Evolutionary conservation across 2,329 filamentous ascomycete genomes (phyloP).

Genomic region (Colletotrichum sp.): DNA sequence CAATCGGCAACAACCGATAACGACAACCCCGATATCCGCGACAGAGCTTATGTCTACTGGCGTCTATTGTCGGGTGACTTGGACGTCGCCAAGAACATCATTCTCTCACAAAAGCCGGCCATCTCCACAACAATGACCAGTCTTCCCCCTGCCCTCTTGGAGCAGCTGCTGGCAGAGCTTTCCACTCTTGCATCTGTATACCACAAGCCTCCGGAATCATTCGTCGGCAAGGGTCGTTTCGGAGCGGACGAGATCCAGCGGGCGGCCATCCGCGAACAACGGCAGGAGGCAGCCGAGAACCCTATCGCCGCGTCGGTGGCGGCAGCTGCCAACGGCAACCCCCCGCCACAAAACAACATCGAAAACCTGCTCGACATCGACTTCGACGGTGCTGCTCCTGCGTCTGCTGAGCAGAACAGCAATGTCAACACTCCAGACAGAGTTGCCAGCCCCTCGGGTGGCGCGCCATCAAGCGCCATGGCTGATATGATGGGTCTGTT

Average conservation of each 20-base stretch:
- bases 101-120: slow-evolving; percentile 91
- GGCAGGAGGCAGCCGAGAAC: slow-evolving; percentile 90
- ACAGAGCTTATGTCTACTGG: slow-evolving; percentile 98
- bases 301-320: slow-evolving; percentile 87
- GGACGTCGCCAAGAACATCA: slow-evolving; percentile 85
- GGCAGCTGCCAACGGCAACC: slow-evolving; percentile 62
- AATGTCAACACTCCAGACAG: slow-evolving; percentile 70
- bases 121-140: slow-evolving; percentile 95
- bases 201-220: slow-evolving; percentile 98
- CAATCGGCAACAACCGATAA: slow-evolving; percentile 93
- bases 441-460: slow-evolving; percentile 65
- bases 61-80: slow-evolving; percentile 91
- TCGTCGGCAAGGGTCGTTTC: slow-evolving; percentile 92
- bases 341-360: slow-evolving; percentile 73
- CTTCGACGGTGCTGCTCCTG: slow-evolving; percentile 91
- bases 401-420: slow-evolving; percentile 72
- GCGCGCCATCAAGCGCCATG: slow-evolving; percentile 51
- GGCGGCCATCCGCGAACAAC: slow-evolving; percentile 95
- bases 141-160: slow-evolving; percentile 81
- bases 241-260: slow-evolving; percentile 94
- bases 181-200: slow-evolving; percentile 97
- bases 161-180: slow-evolving; percentile 88
- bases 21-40: slow-evolving; percentile 96
- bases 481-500: slow-evolving; percentile 75
- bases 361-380: slow-evolving; percentile 97